Percentiles rank a stretch among this genome's conserved stretches.
These are phyloP conservation scores for Grosmannia serpens DNA, from an alignment of 2,329 filamentous ascomycete species.

Conservation along the genomic window DNA sequence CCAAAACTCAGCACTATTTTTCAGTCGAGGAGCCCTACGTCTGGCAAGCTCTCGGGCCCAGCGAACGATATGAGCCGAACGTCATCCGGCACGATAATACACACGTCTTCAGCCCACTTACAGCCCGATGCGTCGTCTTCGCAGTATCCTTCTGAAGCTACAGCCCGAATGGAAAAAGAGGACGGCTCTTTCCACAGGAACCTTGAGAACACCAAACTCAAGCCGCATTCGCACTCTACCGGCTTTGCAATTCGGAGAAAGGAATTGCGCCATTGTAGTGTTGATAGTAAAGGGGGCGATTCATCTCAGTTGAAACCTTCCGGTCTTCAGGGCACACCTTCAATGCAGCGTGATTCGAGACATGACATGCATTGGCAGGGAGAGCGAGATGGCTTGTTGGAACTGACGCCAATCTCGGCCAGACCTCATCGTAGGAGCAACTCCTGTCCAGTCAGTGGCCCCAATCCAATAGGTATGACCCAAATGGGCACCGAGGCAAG, in stretches of 20 bases:
- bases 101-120: slow-evolving; percentile 16
- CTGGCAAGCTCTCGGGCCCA: slow-evolving; percentile 1
- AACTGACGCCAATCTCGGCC: not conserved
- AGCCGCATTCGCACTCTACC: not conserved
- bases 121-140: not conserved
- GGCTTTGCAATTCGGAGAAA: not conserved
- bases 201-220: not conserved
- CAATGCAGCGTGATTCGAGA: not conserved
- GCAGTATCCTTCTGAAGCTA: not conserved
- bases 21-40: slow-evolving; percentile 23
- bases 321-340: not conserved
- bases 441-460: not conserved
- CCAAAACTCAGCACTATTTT: slow-evolving; percentile 37
- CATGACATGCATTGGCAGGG: not conserved
- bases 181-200: not conserved
- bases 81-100: slow-evolving; percentile 28
- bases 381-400: not conserved
- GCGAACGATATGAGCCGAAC: slow-evolving; percentile 6
- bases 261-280: not conserved
- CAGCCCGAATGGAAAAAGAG: not conserved
- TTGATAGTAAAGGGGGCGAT: not conserved
- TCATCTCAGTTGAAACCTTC: not conserved
- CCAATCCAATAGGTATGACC: not conserved
- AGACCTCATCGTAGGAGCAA: not conserved
- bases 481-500: not conserved